Evolutionary conservation across 345 rosid genomes (phyloP), one percentile per base, ranked within the genome.

Genomic region (Triadica sebifera): DNA sequence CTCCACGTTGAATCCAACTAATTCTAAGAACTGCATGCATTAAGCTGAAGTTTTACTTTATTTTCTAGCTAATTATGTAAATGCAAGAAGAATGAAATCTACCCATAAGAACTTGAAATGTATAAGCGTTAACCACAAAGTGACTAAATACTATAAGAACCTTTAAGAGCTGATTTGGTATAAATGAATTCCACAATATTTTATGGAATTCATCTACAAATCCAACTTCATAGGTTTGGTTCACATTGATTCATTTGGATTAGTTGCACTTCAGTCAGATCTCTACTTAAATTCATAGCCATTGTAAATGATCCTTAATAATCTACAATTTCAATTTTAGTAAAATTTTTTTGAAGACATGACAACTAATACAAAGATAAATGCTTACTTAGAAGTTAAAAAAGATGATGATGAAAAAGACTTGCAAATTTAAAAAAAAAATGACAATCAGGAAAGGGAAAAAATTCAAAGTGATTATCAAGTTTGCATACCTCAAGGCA

Each of bases 401-500:
- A 55, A 53, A 53, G 63, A 65, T 46, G 20, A 74, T 6, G 51
- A 41, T 16, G 55, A 8, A 8, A 52, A 74, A 65, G 59, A 34
- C 37, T 20, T 58, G 13, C 13, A 58, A 53, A 3, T 16, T n/a
- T 25, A 56, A 10, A 17, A 39, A 12, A 19, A 50, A 10, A 43
- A 43, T 6, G 9, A 64, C 60, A 73, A 53, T 39, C 38, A 52
- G 39, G 11, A 20, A 38, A 50, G 34, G 20, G 19, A 16, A 51
- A 19, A 60, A 68, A 41, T 41, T 4, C 5, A 45, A 16, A 79
- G 43, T 65, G 39, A 45, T 29, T 67, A 57, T 25, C 50, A 70
- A 62, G 58, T 57, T 68, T n/a, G 59, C 82, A 70, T 87, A 94
- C 98, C 98, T 92, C 97, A 78, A 94, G 84, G 85, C 98, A 94